Evolutionary conservation across 2,329 filamentous ascomycete genomes (phyloP), one percentile per base, ranked within the genome.

Genomic region (Seiridium cupressi): DNA sequence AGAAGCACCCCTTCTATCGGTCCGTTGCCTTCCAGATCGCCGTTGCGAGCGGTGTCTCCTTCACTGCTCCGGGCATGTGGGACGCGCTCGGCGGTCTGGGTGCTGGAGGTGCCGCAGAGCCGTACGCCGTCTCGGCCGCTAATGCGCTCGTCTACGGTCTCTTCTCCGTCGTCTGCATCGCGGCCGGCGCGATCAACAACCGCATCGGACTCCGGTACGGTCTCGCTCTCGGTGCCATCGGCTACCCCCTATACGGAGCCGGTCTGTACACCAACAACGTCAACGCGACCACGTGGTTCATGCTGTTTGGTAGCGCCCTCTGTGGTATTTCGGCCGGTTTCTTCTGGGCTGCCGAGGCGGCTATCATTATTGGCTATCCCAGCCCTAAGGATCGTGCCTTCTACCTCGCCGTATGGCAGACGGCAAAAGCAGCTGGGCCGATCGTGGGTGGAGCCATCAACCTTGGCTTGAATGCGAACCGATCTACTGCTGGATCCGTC

Each of bases 271-370:
- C 79, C 56, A 88, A 89, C 72, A 89, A 89, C 67, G 79, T 85
- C 1, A 89, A 78, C 65, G 83, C 84, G 2, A 84, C 76, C 2
- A 80, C 83, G 59, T 90, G 87, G 87, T 80, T 89, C 44, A 81
- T 88, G 11, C 76, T 89, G 5, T 75, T 90, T 38, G 87, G 86
- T 2, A 84, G 84, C 8, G 85, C 84, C 0, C 75, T 85, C 1
- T 89, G 85, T 67, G 87, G 87, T 18, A 76, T 89, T 26, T 84
- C 81, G 0, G 87, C 87, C 0, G 87, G 87, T 0, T 77, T 89
- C 2, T 89, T 89, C 72, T 90, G 88, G 88, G 84, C 84, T 73
- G 84, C 85, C 0, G 88, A 90, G 74, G 86, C 84, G 1, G 87
- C 88, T 0, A 87, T 90, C 59, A 84, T 85, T 0, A 78, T 89